Evolutionary conservation across 805 yeast species (phyloP).

Genomic region (Yarrowia sp.): DNA sequence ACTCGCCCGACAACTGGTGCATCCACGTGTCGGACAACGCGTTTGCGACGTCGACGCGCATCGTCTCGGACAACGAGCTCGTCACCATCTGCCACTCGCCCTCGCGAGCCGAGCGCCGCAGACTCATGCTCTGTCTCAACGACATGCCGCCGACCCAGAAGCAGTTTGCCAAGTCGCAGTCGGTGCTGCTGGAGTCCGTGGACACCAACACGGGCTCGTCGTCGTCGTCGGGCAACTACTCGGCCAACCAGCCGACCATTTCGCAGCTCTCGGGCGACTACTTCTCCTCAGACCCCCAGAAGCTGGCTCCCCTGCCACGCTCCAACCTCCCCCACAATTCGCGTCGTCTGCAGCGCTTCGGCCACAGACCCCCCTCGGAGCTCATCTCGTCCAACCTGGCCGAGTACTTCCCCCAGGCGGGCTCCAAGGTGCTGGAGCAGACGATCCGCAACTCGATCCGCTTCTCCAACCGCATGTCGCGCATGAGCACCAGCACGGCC

Average conservation of each 20-base stretch:
- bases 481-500: slow-evolving; percentile 35
- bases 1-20: slow-evolving; percentile 36
- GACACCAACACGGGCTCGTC: background rate
- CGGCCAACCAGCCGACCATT: slow-evolving; percentile 14
- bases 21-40: slow-evolving; percentile 59
- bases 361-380: slow-evolving; percentile 92
- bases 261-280: slow-evolving; percentile 21
- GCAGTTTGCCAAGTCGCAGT: slow-evolving; percentile 36
- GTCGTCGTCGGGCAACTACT: background rate
- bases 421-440: slow-evolving; percentile 64
- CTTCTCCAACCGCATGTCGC: slow-evolving; percentile 63
- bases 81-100: slow-evolving; percentile 79
- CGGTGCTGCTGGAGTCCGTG: slow-evolving; percentile 30
- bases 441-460: slow-evolving; percentile 83
- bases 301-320: slow-evolving; percentile 1
- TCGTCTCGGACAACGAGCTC: slow-evolving; percentile 72
- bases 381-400: slow-evolving; percentile 84
- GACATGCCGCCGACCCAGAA: slow-evolving; percentile 55
- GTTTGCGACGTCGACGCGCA: slow-evolving; percentile 46
- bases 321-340: slow-evolving; percentile 14
- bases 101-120: slow-evolving; percentile 64
- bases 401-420: slow-evolving; percentile 88
- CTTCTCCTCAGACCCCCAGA: slow-evolving; percentile 3
- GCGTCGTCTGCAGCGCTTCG: slow-evolving; percentile 37
- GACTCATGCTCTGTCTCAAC: slow-evolving; percentile 65